phyloP scores from a whole-genome alignment of 1,139 yeast genomes.

The Meyerozyma guilliermondii region DNA sequence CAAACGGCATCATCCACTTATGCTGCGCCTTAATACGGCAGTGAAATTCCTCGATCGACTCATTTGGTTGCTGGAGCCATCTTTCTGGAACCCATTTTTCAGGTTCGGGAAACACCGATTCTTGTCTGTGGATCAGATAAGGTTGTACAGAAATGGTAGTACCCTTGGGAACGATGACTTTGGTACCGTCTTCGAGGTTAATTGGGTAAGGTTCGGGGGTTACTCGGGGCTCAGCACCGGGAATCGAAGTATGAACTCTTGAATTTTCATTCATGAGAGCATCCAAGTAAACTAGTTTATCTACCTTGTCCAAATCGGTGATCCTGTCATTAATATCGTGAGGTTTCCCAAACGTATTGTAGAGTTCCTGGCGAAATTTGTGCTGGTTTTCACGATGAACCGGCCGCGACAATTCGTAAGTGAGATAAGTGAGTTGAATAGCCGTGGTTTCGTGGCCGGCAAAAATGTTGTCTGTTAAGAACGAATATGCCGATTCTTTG shows the following conservation, averaged over 20 bases:
- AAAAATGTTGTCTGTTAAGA: slow-evolving; percentile 37
- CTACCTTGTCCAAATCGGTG: slow-evolving; percentile 37
- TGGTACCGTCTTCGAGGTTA: slow-evolving; percentile 15
- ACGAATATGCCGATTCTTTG: slow-evolving; percentile 35
- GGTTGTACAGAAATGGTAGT: slow-evolving; percentile 64
- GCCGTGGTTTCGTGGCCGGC: slow-evolving; percentile 84
- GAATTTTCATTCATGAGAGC: slow-evolving; percentile 56
- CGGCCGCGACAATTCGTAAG: slow-evolving; percentile 57
- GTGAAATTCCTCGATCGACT: slow-evolving; percentile 27
- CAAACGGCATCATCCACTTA: slow-evolving; percentile 61
- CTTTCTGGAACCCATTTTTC: slow-evolving; percentile 53
- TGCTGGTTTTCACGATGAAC: slow-evolving; percentile 37
- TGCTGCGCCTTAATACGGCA: slow-evolving; percentile 42
- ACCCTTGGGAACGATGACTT: slow-evolving; percentile 43
- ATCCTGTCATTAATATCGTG: slow-evolving; percentile 19
- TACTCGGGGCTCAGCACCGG: slow-evolving; percentile 68
- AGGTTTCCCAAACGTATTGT: slow-evolving; percentile 25
- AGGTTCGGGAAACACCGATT: slow-evolving; percentile 45
- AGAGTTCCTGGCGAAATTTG: slow-evolving; percentile 40
- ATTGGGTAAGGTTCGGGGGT: slow-evolving; percentile 28
- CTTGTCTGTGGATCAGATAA: slow-evolving; percentile 55
- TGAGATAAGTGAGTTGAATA: slow-evolving; percentile 53
- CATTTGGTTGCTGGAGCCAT: slow-evolving; percentile 45
- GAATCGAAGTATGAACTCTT: slow-evolving; percentile 65
- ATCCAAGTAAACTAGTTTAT: slow-evolving; percentile 48